phyloP scores from a whole-genome alignment of 495 filamentous ascomycete species.

The Rhypophila decipiens region DNA sequence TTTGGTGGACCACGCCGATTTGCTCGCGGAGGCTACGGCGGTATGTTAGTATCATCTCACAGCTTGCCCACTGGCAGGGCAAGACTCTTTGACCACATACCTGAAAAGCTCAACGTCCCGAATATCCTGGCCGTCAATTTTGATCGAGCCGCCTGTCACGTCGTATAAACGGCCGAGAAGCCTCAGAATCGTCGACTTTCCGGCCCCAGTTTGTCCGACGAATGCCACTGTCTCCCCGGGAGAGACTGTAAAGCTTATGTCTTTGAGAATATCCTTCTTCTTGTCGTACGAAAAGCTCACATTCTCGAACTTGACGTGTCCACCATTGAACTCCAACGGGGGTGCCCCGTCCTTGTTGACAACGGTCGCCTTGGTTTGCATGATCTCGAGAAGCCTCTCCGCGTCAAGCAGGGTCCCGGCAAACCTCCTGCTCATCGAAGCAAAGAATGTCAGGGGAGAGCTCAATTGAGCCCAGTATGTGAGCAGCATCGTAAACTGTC shows the following conservation, averaged over 20 bases:
- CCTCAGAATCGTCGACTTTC: conserved; percentile 72
- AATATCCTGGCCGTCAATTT: conserved; percentile 72
- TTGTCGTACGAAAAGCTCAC: conserved; percentile 68
- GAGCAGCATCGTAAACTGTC: conserved; percentile 63
- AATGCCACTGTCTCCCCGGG: conserved; percentile 64
- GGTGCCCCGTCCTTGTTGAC: conserved; percentile 49
- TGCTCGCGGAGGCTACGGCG: conserved; percentile 52
- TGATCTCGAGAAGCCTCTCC: conserved; percentile 64
- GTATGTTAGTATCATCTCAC: conserved; percentile 6
- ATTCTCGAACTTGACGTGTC: conserved; percentile 56
- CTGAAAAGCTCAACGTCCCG: conserved; percentile 56
- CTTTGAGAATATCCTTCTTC: conserved; percentile 58
- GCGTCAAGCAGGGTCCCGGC: conserved; percentile 60
- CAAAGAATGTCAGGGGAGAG: conserved; percentile 58
- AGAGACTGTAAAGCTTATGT: conserved; percentile 53
- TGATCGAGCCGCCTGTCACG: conserved; percentile 53
- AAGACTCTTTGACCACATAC: too few species aligned
- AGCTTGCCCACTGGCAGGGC: background rate
- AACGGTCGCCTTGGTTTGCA: conserved; percentile 60
- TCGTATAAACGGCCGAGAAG: conserved; percentile 69
- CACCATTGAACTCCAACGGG: conserved; percentile 49
- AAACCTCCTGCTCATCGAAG: conserved; percentile 52
- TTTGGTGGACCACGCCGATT: conserved; percentile 68
- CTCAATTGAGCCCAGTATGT: conserved; percentile 64
- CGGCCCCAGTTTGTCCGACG: conserved; percentile 70